These are phyloP conservation scores for Plasmodium reichenowi DNA, from an alignment of 169 alveolate genomes.

Conservation along the genomic window DNA sequence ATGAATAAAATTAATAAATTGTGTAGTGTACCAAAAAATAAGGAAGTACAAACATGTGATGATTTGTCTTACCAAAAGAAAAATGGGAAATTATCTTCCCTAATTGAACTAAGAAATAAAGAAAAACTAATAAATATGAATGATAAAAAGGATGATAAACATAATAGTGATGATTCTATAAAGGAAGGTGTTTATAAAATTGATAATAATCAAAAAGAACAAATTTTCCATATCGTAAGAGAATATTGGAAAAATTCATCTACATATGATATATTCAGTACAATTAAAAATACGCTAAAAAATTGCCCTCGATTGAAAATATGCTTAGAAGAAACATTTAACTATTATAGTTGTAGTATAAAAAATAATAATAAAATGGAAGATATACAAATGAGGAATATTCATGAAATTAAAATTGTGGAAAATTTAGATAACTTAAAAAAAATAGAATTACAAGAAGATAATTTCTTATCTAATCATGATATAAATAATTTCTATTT, in stretches of 20 bases:
- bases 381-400: constrained; percentile 49
- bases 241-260: constrained; percentile 82
- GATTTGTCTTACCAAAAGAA: constrained; percentile 31
- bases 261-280: constrained; percentile 81
- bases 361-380: constrained; percentile 41
- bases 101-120: constrained; percentile 39
- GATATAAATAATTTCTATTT: constrained; percentile 71
- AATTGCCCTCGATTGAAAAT: constrained; percentile 83
- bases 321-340: constrained; percentile 81
- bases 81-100: constrained; percentile 13
- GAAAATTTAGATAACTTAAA: constrained; percentile 65
- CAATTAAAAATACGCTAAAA: constrained; percentile 80
- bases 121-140: not conserved
- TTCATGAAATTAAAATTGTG: constrained; percentile 63
- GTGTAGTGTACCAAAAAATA: constrained; percentile 33
- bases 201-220: not conserved
- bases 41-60: constrained; percentile 53
- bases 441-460: constrained; percentile 54
- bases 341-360: constrained; percentile 69
- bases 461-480: constrained; percentile 12
- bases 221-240: constrained; percentile 77
- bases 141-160: not conserved
- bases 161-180: not conserved
- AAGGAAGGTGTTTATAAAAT: no score
- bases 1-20: constrained; percentile 21